A percentile compares a stretch with the other conserved stretches of the same genome.
phyloP scores from a whole-genome alignment of 768 basidiomycete species.

The Rubroboletus satanas region DNA sequence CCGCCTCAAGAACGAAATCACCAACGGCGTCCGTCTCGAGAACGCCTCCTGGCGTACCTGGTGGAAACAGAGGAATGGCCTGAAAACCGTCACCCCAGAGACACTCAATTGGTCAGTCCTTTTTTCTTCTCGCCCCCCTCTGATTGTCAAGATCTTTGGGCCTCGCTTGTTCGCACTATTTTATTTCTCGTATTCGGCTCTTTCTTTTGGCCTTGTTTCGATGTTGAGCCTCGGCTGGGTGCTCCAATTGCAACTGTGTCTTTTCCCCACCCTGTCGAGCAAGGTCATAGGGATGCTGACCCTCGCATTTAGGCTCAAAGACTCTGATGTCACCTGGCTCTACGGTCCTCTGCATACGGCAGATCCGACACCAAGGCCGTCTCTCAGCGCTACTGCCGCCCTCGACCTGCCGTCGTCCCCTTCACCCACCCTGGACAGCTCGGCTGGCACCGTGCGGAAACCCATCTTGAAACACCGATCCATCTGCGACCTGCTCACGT shows the following conservation, averaged over 20 bases:
- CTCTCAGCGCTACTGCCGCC: constrained; percentile 35
- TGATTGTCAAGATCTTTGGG: neutral
- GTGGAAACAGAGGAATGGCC: constrained; percentile 98
- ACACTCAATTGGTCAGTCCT: constrained; percentile 92
- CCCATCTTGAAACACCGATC: constrained; percentile 96
- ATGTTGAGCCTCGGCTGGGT: neutral
- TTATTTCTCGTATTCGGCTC: neutral
- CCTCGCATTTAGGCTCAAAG: constrained; percentile 76
- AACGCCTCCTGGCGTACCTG: constrained; percentile 99
- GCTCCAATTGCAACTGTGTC: neutral
- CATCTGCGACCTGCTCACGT: constrained; percentile 82
- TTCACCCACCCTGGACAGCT: constrained; percentile 27
- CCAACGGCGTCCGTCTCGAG: constrained; percentile 91
- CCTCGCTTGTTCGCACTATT: neutral
- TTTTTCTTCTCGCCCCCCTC: neutral
- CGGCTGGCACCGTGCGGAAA: constrained; percentile 46
- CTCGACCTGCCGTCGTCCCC: constrained; percentile 34
- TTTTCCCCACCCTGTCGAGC: no score
- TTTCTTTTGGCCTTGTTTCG: neutral
- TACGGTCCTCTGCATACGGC: constrained; percentile 96
- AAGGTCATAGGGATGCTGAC: constrained; percentile 14
- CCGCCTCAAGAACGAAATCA: constrained; percentile 95
- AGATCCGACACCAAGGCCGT: constrained; percentile 56
- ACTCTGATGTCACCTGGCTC: constrained; percentile 98
- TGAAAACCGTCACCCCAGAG: constrained; percentile 93